Percentiles rank a stretch among this genome's conserved stretches.
Evolutionary conservation across 23 red algal genomes (phyloP).

Genomic region (Gracilaria caudata): DNA sequence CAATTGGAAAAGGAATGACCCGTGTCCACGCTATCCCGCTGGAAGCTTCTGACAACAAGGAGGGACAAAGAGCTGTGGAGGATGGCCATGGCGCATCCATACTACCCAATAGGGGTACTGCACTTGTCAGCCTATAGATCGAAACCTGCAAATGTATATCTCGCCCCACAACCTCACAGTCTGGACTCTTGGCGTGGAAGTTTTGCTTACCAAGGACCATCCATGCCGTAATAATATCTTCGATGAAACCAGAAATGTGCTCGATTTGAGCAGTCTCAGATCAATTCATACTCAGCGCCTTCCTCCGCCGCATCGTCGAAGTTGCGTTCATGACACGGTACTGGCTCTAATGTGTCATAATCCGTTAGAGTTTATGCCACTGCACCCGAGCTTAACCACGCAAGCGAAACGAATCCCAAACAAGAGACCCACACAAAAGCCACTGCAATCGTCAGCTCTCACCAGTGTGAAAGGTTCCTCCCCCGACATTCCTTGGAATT

Average conservation of each 20-base stretch:
- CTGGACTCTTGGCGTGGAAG: background rate
- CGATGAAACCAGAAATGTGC: background rate
- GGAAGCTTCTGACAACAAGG: no score
- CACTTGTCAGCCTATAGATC: background rate
- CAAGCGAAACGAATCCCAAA: background rate
- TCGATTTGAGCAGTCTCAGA: background rate
- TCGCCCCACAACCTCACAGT: background rate
- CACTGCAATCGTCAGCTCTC: no score
- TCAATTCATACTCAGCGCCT: background rate
- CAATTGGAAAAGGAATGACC: no score
- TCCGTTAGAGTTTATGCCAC: background rate
- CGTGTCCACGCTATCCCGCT: no score
- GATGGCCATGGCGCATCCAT: background rate
- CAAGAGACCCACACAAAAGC: no score
- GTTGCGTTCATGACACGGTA: no score
- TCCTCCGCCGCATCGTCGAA: background rate
- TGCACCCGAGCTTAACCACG: background rate
- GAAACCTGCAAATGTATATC: background rate
- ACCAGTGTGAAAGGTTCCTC: background rate
- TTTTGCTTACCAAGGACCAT: background rate
- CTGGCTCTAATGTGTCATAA: background rate
- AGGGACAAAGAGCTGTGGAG: background rate
- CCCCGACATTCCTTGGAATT: background rate
- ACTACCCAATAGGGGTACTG: background rate
- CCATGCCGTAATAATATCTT: constrained; percentile 3